Evolutionary conservation across 2,329 filamentous ascomycete species (phyloP), one percentile per base, ranked within the genome.

Genomic region (Cladosporium oxysporum): DNA sequence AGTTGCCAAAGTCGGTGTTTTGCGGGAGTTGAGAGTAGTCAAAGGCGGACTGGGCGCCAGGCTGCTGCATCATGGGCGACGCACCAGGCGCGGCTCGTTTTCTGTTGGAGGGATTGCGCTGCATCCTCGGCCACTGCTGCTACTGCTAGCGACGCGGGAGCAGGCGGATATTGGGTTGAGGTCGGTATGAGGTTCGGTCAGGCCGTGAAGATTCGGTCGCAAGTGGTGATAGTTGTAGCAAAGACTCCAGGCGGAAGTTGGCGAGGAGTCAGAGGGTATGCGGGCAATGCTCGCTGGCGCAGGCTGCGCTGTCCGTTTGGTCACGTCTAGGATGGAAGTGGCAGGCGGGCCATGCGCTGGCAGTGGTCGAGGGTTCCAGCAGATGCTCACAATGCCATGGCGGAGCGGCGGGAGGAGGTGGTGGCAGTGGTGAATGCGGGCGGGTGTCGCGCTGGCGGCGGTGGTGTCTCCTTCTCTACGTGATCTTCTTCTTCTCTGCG

Each of bases 51-150:
- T 82, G 47, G 79, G 64, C 37, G 68, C 62, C 64, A 68, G 81
- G 81, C 66, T 85, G 84, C 74, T 87, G 85, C 26, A 85, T 80
- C 69, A 86, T 80, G n/a, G 91, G 89, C 44, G 87, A 84, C 68
- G 88, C 82, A 75, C 90, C 91, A 65, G 91, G 89, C 57, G 91
- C 91, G 71, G 90, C 83, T 77, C 91, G 85, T 82, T 95, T 95
- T 78, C 91, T 83, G 70, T 61, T 65, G 23, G 65, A 63, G 5
- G 61, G 61, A 31, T 55, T 63, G 61, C 61, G 61, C 61, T 63
- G 61, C 61, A 62, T 63, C 50, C 50, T 63, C 28, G 35, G 18
- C 6, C 61, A 33, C 49, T 41, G 33, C 49, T 41, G 33, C 49
- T 21, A 5, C n/a, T 47, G 41, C 14, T 18, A 16, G 60, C 49